These are phyloP conservation scores for Daedaleopsis nitida DNA, from an alignment of 768 basidiomycete genomes.

Conservation along the genomic window DNA sequence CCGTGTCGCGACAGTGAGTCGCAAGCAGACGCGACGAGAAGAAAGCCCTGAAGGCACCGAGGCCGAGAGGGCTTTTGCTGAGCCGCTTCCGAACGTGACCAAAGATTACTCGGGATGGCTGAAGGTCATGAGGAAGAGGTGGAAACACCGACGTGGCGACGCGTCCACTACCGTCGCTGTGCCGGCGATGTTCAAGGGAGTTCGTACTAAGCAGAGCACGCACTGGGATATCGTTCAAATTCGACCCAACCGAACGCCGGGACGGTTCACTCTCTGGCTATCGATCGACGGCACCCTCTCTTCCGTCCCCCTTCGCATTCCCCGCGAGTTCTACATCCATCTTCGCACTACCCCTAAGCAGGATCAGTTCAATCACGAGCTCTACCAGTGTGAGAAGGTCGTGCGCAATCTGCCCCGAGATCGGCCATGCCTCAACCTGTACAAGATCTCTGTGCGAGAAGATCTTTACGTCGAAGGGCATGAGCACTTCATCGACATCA, in stretches of 20 bases:
- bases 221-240: conserved; percentile 96
- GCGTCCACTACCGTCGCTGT: conserved; percentile 48
- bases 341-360: conserved; percentile 69
- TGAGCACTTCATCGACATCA: conserved; percentile 90
- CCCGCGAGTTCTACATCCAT: conserved; percentile 93
- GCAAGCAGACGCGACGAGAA: conserved; percentile 43
- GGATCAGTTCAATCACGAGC: conserved; percentile 66
- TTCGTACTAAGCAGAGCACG: conserved; percentile 52
- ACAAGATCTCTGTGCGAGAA: conserved; percentile 82
- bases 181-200: conserved; percentile 75
- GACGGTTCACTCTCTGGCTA: conserved; percentile 89
- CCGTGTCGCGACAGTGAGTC: conserved; percentile 57
- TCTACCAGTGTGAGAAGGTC: conserved; percentile 74
- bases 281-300: conserved; percentile 78
- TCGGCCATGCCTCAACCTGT: conserved; percentile 75
- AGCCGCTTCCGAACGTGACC: conserved; percentile 62
- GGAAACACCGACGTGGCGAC: conserved; percentile 63
- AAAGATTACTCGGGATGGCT: conserved; percentile 78
- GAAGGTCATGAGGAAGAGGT: conserved; percentile 71
- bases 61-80: conserved; percentile 20
- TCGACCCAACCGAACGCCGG: conserved; percentile 70
- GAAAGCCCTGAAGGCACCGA: conserved; percentile 47
- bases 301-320: conserved; percentile 81
- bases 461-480: conserved; percentile 81
- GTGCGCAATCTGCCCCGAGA: conserved; percentile 79